Conservation (phyloP, 2,329 filamentous ascomycete genomes). For the Diaporthe nobilis region DNA sequence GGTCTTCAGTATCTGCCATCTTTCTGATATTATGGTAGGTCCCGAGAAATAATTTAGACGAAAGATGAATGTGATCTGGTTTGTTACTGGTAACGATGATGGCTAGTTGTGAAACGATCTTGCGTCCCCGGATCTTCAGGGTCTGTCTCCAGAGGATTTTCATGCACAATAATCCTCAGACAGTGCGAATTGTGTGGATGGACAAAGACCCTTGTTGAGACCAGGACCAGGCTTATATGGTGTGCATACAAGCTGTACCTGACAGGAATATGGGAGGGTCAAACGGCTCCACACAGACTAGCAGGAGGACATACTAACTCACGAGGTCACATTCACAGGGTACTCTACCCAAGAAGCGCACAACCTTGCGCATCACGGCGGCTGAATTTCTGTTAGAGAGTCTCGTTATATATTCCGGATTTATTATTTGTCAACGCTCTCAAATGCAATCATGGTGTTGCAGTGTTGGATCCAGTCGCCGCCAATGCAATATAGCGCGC, state of each 20-base stretch:
- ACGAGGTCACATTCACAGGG: too few relatives aligned
- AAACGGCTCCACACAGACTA: neutral
- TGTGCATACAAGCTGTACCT: neutral
- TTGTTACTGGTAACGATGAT: neutral
- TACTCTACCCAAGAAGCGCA: rapidly evolving
- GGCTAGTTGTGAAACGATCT: neutral
- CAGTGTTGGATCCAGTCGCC: neutral
- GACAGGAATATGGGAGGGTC: neutral
- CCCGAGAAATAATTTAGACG: neutral
- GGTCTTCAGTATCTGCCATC: neutral
- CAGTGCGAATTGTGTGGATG: neutral
- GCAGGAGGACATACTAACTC: too few relatives aligned
- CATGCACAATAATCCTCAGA: neutral
- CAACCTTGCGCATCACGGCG: too few relatives aligned
- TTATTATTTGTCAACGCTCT: neutral
- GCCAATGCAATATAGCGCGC: neutral
- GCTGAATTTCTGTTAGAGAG: neutral
- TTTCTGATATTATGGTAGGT: neutral
- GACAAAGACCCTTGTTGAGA: neutral
- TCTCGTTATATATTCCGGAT: too few relatives aligned
- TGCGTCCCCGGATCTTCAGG: neutral
- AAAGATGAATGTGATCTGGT: neutral
- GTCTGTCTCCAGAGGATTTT: neutral
- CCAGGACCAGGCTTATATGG: neutral
- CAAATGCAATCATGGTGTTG: neutral